Evolutionary conservation across 192 early-diverging fungal genomes (phyloP).

Genomic region (Dispira simplex): DNA sequence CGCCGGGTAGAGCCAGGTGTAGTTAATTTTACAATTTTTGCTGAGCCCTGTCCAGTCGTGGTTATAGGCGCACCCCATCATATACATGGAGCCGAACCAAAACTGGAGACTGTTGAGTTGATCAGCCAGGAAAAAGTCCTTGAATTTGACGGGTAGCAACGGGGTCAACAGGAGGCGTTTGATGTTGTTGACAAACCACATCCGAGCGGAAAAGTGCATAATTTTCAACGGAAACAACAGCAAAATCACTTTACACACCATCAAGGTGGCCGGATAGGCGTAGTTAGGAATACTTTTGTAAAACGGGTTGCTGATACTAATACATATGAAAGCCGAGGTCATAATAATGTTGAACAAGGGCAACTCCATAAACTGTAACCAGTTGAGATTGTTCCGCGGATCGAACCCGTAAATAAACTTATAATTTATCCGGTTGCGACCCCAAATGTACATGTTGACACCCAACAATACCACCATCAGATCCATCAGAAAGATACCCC

Average conservation of each 20-base stretch:
- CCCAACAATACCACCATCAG: conserved; percentile 48
- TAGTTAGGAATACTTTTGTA: conserved; percentile 12
- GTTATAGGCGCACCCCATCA: conserved; percentile 42
- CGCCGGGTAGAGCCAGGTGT: conserved; percentile 46
- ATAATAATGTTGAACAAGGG: conserved; percentile 26
- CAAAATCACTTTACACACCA: conserved; percentile 20
- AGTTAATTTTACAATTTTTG: conserved; percentile 30
- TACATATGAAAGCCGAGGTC: conserved; percentile 22
- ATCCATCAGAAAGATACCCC: conserved; percentile 39
- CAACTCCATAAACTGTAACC: conserved; percentile 50
- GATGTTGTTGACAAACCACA: conserved; percentile 29
- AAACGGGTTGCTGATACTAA: conserved; percentile 18
- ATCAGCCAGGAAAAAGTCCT: conserved; percentile 72
- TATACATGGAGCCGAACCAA: conserved; percentile 38
- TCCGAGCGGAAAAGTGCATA: conserved; percentile 29
- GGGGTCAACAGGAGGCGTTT: conserved; percentile 43
- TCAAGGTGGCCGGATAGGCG: conserved; percentile 27
- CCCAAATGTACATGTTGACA: conserved; percentile 41
- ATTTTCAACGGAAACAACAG: conserved; percentile 22
- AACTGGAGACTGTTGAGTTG: conserved; percentile 58
- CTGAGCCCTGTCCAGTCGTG: conserved; percentile 36
- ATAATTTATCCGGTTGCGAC: conserved; percentile 53
- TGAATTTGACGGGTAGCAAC: conserved; percentile 48
- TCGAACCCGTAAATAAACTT: conserved; percentile 71
- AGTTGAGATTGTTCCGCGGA: conserved; percentile 51